Conservation (phyloP, 2,329 filamentous ascomycete species). For the Magnaporthiopsis incrustans region DNA sequence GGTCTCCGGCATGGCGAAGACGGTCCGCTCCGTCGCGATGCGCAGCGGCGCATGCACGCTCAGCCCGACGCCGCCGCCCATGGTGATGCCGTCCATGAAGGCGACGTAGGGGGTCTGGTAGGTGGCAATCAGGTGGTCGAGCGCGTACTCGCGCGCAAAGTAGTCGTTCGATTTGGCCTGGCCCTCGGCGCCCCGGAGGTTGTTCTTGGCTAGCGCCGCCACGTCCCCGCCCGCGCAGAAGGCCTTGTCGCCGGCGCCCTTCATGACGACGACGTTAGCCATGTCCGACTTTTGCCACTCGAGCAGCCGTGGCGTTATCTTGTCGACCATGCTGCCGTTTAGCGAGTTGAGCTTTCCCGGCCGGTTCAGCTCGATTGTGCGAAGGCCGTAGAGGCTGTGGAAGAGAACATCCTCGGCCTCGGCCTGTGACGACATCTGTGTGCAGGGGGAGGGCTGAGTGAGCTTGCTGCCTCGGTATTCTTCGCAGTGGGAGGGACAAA, state of each 20-base stretch:
- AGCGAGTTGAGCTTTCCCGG: slow-evolving; percentile 88
- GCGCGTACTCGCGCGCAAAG: slow-evolving; percentile 91
- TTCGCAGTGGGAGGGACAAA: background rate
- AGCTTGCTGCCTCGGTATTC: background rate
- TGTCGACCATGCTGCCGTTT: slow-evolving; percentile 88
- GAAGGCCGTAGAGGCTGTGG: slow-evolving; percentile 78
- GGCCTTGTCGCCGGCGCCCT: slow-evolving; percentile 75
- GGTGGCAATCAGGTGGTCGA: slow-evolving; percentile 91
- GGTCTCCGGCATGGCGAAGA: slow-evolving; percentile 98
- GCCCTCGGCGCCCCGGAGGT: slow-evolving; percentile 59
- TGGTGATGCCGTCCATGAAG: slow-evolving; percentile 96
- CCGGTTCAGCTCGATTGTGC: slow-evolving; percentile 89
- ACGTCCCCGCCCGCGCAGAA: slow-evolving; percentile 96
- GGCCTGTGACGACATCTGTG: slow-evolving; percentile 38
- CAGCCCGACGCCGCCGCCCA: slow-evolving; percentile 94
- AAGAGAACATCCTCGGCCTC: slow-evolving; percentile 85
- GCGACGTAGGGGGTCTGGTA: slow-evolving; percentile 90
- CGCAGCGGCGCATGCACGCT: slow-evolving; percentile 93
- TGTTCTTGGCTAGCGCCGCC: slow-evolving; percentile 64
- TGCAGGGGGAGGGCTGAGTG: background rate
- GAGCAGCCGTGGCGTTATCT: slow-evolving; percentile 80
- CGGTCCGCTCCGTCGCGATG: slow-evolving; percentile 89
- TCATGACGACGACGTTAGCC: slow-evolving; percentile 87
- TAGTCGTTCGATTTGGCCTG: slow-evolving; percentile 72
- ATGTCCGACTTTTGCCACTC: slow-evolving; percentile 95